Evolutionary conservation across 2,329 filamentous ascomycete species (phyloP).

Genomic region (Trichoderma koningii): DNA sequence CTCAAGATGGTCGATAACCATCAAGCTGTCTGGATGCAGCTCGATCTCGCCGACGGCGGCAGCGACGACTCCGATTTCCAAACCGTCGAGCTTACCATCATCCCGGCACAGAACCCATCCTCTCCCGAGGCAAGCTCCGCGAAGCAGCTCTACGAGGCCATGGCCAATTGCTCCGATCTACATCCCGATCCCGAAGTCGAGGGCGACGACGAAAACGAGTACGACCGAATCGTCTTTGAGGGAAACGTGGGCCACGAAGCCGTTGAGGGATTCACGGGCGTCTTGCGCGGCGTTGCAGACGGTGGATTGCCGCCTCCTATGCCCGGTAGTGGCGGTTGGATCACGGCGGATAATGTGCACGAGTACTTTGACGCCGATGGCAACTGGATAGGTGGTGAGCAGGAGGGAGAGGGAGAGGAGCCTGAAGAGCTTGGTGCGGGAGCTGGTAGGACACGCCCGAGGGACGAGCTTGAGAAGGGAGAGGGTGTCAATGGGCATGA

Average conservation of each 20-base stretch:
- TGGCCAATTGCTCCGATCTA: constrained; percentile 73
- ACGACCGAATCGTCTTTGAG: constrained; percentile 60
- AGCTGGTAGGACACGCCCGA: constrained; percentile 52
- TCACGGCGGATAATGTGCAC: constrained; percentile 87
- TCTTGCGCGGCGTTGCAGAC: constrained; percentile 50
- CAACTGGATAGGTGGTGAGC: constrained; percentile 65
- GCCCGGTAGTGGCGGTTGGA: constrained; percentile 77
- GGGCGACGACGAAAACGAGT: constrained; percentile 58
- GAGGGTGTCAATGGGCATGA: constrained; percentile 49
- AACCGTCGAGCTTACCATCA: constrained; percentile 67
- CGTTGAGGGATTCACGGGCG: constrained; percentile 59
- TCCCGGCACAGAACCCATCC: constrained; percentile 47
- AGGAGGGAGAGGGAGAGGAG: constrained; percentile 43
- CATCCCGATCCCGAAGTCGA: constrained; percentile 70
- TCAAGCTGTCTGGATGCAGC: constrained; percentile 66
- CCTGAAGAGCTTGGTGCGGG: constrained; percentile 62
- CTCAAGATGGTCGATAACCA: constrained; percentile 59
- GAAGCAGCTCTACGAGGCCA: constrained; percentile 63
- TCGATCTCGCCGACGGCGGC: constrained; percentile 63
- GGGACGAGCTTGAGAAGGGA: constrained; percentile 49
- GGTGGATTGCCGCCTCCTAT: constrained; percentile 65
- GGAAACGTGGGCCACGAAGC: constrained; percentile 51
- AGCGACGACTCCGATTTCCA: constrained; percentile 65
- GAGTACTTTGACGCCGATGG: constrained; percentile 81
- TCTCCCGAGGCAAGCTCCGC: constrained; percentile 32